Percentiles rank a stretch among this genome's conserved stretches.
Evolutionary conservation across 306 rosid genomes (phyloP).

Genomic region (Ammopiptanthus mongolicus): DNA sequence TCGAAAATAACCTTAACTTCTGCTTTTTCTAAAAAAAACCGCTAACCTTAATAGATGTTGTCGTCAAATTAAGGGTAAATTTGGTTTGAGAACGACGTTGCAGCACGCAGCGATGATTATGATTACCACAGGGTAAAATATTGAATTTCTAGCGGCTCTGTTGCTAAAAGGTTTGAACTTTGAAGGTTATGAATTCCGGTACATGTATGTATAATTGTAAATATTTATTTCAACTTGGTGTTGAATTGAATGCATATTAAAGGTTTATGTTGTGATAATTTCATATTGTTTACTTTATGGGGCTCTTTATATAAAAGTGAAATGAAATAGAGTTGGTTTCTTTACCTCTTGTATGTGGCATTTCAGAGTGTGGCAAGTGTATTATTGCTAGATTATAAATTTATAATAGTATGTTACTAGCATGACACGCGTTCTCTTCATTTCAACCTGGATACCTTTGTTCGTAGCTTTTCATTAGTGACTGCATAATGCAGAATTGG

Average conservation of each 20-base stretch:
- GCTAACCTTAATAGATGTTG: too few relatives aligned
- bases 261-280: slow-evolving; percentile 13
- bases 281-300: slow-evolving; percentile 7
- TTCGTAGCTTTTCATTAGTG: background rate
- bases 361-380: background rate
- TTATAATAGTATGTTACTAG: background rate
- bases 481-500: background rate
- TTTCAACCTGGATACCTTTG: background rate
- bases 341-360: background rate
- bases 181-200: slow-evolving; percentile 1
- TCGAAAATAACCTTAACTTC: too few relatives aligned
- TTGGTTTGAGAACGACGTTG: slow-evolving; percentile 38
- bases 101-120: slow-evolving; percentile 47
- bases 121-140: slow-evolving; percentile 32
- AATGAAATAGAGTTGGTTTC: slow-evolving; percentile 22
- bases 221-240: slow-evolving; percentile 16
- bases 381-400: background rate
- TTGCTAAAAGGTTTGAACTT: slow-evolving; percentile 14
- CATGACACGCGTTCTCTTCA: background rate
- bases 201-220: background rate
- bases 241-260: slow-evolving; percentile 22
- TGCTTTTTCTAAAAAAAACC: too few relatives aligned
- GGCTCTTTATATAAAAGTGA: background rate
- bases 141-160: background rate
- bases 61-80: too few relatives aligned